A percentile compares a stretch with the other conserved stretches of the same genome.
Evolutionary conservation across 1,139 yeast genomes (phyloP).

Genomic region (Lizanozyma gosingica): DNA sequence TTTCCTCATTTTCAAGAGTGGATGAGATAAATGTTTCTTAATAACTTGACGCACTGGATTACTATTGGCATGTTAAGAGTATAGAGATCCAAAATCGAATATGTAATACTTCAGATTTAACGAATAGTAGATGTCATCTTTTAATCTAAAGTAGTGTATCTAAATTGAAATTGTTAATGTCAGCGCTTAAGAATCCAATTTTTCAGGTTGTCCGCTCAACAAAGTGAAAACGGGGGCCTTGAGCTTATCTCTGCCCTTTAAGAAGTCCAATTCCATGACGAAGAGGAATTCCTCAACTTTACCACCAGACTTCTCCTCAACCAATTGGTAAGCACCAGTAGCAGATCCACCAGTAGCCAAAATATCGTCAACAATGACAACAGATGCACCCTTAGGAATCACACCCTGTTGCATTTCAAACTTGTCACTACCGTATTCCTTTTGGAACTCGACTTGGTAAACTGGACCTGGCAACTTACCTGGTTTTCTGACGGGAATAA

Average conservation of each 20-base stretch:
- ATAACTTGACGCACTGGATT: no score
- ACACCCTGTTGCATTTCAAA: constrained; percentile 85
- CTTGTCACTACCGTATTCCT: constrained; percentile 87
- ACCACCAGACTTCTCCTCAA: constrained; percentile 48
- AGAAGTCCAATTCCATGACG: constrained; percentile 89
- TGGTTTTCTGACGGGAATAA: constrained; percentile 88
- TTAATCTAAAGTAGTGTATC: no score
- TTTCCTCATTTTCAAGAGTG: constrained; percentile 73
- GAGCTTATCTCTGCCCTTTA: constrained; percentile 86
- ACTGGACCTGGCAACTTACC: constrained; percentile 92
- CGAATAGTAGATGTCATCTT: no score
- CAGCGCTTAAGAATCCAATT: constrained; percentile 9
- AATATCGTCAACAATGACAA: constrained; percentile 87
- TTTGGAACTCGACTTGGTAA: constrained; percentile 62
- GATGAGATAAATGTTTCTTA: constrained; percentile 21
- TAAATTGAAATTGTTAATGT: no score
- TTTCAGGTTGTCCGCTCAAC: constrained; percentile 71
- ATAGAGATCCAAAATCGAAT: no score
- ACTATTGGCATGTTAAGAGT: no score
- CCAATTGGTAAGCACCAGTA: constrained; percentile 82
- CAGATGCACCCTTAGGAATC: constrained; percentile 71
- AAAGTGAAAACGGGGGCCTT: constrained; percentile 82
- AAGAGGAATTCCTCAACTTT: constrained; percentile 73
- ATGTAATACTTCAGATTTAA: no score
- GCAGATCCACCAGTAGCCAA: constrained; percentile 99